phyloP scores from a whole-genome alignment of 2,329 filamentous ascomycete genomes.

The Canariomyces notabilis region DNA sequence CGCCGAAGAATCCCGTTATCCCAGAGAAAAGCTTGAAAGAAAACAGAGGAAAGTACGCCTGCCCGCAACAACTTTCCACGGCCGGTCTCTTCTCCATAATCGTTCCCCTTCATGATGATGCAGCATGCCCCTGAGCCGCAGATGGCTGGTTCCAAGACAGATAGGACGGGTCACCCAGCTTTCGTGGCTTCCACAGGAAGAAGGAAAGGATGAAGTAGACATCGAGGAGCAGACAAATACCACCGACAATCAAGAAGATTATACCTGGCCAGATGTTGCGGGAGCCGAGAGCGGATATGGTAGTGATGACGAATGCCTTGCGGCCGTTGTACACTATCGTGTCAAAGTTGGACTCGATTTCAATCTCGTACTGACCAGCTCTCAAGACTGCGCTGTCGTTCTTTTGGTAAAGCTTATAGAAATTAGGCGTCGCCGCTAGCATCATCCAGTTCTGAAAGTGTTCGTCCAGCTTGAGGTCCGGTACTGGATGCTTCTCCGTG shows the following conservation, averaged over 20 bases:
- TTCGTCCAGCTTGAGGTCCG: conserved; percentile 69
- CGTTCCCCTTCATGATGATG: conserved; percentile 14
- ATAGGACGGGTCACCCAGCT: conserved; percentile 97
- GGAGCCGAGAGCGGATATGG: conserved; percentile 86
- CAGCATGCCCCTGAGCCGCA: conserved; percentile 21
- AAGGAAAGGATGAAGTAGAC: conserved; percentile 85
- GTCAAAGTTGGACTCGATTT: conserved; percentile 49
- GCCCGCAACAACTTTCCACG: background rate
- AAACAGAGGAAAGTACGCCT: conserved; percentile 5
- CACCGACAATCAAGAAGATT: conserved; percentile 89
- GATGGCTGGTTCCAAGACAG: conserved; percentile 81
- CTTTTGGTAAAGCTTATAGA: conserved; percentile 85
- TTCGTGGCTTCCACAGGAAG: conserved; percentile 80
- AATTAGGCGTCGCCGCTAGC: conserved; percentile 85
- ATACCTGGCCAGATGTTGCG: conserved; percentile 95
- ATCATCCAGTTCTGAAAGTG: conserved; percentile 99
- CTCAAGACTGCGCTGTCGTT: conserved; percentile 69
- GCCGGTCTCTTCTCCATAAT: background rate
- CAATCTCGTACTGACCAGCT: conserved; percentile 67
- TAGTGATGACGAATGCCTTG: conserved; percentile 86
- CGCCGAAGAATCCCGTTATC: conserved; percentile 18
- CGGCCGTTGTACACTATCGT: conserved; percentile 65
- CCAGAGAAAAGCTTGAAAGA: conserved; percentile 11
- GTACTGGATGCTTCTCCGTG: conserved; percentile 57
- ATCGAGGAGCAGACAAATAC: conserved; percentile 85